Percentiles rank a stretch among this genome's conserved stretches.
Evolutionary conservation across 805 yeast genomes (phyloP).

Genomic region (Trichomonascus vanleenenianus): DNA sequence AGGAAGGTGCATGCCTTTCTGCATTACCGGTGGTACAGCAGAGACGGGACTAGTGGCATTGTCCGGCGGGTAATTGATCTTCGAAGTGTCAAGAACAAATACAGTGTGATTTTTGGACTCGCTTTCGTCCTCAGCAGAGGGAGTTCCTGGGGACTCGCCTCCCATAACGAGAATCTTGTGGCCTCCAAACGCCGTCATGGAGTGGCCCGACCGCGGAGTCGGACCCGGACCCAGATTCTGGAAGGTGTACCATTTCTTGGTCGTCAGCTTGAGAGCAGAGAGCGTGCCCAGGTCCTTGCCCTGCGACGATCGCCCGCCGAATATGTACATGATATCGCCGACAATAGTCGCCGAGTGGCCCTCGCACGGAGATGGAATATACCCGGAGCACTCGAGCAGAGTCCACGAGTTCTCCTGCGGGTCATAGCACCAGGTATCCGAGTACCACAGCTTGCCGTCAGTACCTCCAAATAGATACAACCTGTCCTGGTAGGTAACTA

Average conservation of each 20-base stretch:
- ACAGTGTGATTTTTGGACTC: constrained; percentile 49
- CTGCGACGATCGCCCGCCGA: constrained; percentile 79
- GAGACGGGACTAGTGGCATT: constrained; percentile 1
- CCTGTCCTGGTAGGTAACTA: constrained; percentile 70
- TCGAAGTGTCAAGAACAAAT: constrained; percentile 53
- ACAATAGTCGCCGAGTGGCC: constrained; percentile 84
- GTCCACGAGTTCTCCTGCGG: constrained; percentile 64
- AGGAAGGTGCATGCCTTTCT: neutral
- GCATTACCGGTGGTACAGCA: constrained; percentile 1
- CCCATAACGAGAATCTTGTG: constrained; percentile 81
- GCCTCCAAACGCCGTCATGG: constrained; percentile 62
- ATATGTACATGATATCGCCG: constrained; percentile 69
- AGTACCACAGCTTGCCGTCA: constrained; percentile 59
- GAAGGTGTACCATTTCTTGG: constrained; percentile 66
- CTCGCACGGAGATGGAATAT: constrained; percentile 77
- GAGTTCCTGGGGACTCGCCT: constrained; percentile 61
- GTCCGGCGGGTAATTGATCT: constrained; percentile 36
- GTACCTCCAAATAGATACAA: constrained; percentile 91
- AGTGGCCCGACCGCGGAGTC: constrained; percentile 86
- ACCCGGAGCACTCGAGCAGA: constrained; percentile 59
- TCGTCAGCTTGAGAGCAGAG: constrained; percentile 66
- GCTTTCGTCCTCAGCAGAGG: constrained; percentile 39
- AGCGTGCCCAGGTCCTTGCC: constrained; percentile 63
- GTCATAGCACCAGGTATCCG: constrained; percentile 77
- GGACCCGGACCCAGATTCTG: constrained; percentile 51